A percentile compares a stretch with the other conserved stretches of the same genome.
These are phyloP conservation scores for Cytidiella melzeri DNA, from an alignment of 768 basidiomycete genomes.

Conservation along the genomic window DNA sequence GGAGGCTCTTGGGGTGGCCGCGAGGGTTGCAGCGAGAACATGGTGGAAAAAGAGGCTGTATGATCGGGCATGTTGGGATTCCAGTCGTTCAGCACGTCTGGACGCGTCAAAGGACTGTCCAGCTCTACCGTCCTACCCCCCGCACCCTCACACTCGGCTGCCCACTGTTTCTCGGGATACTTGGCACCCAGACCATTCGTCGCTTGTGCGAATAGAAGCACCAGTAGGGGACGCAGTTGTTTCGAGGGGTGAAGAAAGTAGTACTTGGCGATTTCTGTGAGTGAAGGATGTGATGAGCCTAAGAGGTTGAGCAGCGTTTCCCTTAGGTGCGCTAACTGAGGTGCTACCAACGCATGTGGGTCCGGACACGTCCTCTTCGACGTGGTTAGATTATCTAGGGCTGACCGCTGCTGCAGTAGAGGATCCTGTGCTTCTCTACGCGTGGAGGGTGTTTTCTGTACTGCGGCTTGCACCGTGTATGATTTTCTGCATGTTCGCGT, in stretches of 20 bases:
- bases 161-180: constrained; percentile 58
- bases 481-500: constrained; percentile 18
- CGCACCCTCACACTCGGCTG: constrained; percentile 50
- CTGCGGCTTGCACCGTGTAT: constrained; percentile 18
- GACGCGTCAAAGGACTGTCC: constrained; percentile 71
- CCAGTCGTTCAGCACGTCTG: constrained; percentile 85
- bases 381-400: background rate
- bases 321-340: constrained; percentile 69
- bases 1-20: constrained; percentile 30
- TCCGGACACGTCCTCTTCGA: constrained; percentile 36
- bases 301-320: constrained; percentile 70
- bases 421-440: no score
- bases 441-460: constrained; percentile 3
- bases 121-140: constrained; percentile 53
- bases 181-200: constrained; percentile 81
- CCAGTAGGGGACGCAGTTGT: constrained; percentile 84
- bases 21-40: constrained; percentile 39
- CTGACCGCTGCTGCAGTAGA: no score
- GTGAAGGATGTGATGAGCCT: constrained; percentile 82
- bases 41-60: constrained; percentile 56
- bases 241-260: constrained; percentile 89
- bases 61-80: constrained; percentile 84
- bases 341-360: constrained; percentile 63
- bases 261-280: constrained; percentile 84
- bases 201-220: constrained; percentile 85